Evolutionary conservation across 352 stramenopile species (phyloP), one percentile per base, ranked within the genome.

Genomic region (Pythium grandisporangium): DNA sequence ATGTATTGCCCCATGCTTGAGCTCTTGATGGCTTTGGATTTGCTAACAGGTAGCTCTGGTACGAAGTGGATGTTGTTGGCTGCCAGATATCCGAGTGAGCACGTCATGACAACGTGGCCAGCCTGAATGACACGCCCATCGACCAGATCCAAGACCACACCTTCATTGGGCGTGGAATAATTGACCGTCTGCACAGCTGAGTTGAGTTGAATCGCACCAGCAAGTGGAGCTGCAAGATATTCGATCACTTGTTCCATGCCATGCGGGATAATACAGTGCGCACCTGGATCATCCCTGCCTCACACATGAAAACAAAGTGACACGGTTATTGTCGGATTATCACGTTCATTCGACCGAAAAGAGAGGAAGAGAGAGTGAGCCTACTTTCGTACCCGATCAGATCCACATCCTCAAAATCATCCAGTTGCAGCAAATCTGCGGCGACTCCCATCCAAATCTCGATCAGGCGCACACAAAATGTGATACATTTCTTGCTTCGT

Each of bases 1-100:
- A 86, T 84, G 45, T 84, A 84, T 29, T 82, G 66, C 7, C 72
- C 73, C 59, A 84, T 83, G 12, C 58, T 58, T 6, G 74, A 79
- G 11, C 62, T 50, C 4, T 68, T 14, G 35, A 86, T 69, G 14
- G 74, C 66, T 1, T 30, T 39, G 14, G 51, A 32, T 47, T 89
- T 89, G 4, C 41, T 37, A 0, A 19, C 35, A 4, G 70, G 70
- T 0, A 89, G 51, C 13, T 48, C 38, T 2, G 70, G 75, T n/a
- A 59, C 43, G 36, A 89, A 89, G 20, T 42, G 23, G 20, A 86
- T 40, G 24, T 58, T 55, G 6, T 48, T 48, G 0, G 53, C 54
- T 46, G 84, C 77, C 8, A 86, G 51, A 4, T 70, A 45, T 0
- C 72, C 75, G 3, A 86, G 44, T 4, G 72, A 76, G 2, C 59